Percentiles rank a stretch among this genome's conserved stretches.
Conservation (phyloP, 768 basidiomycete species). For the Lepiota subincarnata region DNA sequence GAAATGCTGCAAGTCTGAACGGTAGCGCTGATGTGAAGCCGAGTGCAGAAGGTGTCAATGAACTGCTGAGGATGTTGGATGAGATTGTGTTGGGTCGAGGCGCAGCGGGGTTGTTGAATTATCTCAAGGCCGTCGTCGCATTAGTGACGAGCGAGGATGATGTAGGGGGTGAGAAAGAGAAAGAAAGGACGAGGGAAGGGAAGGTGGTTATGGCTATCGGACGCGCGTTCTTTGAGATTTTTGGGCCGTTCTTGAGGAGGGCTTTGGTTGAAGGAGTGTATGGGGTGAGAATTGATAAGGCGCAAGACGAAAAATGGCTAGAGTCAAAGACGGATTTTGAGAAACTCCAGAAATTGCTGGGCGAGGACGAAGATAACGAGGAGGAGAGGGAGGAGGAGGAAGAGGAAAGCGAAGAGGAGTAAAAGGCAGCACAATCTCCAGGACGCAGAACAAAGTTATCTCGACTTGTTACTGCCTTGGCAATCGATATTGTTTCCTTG, state of each 20-base stretch:
- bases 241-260: constrained; percentile 68
- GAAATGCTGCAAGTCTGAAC: too few relatives aligned
- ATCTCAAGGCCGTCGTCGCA: not conserved
- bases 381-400: constrained; percentile 15
- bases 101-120: not conserved
- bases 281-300: constrained; percentile 18
- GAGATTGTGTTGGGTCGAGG: constrained; percentile 18
- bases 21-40: not conserved
- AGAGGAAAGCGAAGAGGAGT: not conserved
- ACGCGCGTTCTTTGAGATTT: constrained; percentile 51
- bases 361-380: constrained; percentile 17
- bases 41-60: constrained; percentile 22
- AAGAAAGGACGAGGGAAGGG: constrained; percentile 21
- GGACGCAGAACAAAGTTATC: too few relatives aligned
- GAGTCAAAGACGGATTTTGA: constrained; percentile 1
- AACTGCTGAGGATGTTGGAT: constrained; percentile 51
- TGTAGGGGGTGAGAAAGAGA: constrained; percentile 15
- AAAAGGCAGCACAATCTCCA: too few relatives aligned
- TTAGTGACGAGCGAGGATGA: not conserved
- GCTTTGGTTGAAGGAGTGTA: constrained; percentile 78
- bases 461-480: too few relatives aligned
- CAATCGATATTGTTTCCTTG: too few relatives aligned
- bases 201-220: constrained; percentile 44
- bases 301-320: constrained; percentile 1
- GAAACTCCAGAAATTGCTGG: constrained; percentile 14